Percentiles rank a stretch among this genome's conserved stretches.
Conservation (phyloP, 208 protist genomes). For the Crithidia expoeki region DNA sequence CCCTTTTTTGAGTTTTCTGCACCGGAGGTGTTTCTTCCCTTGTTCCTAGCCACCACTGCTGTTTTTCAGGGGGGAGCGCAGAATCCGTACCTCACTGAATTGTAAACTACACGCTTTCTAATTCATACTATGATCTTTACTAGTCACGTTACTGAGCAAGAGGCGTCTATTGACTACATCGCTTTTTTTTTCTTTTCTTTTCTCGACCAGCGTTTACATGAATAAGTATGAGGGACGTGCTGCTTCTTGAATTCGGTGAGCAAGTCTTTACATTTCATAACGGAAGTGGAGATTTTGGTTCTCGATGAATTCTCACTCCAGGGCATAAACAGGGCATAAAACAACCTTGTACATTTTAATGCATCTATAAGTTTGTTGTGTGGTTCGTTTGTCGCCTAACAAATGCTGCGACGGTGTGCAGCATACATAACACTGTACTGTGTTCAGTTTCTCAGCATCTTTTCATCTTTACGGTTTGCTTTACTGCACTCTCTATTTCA, state of each 20-base stretch:
- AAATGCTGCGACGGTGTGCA: not conserved
- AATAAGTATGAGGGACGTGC: too few species aligned
- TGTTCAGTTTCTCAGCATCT: not conserved
- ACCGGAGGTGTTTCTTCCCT: too few species aligned
- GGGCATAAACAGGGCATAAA: not conserved
- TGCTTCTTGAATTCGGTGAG: not conserved
- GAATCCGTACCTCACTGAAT: too few species aligned
- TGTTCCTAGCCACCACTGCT: too few species aligned
- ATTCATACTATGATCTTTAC: too few species aligned
- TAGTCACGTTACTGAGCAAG: too few species aligned
- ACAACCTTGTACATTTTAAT: not conserved
- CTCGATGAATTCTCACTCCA: not conserved
- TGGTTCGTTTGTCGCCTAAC: too few species aligned
- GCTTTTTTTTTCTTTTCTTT: not conserved
- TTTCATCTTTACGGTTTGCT: slow-evolving; percentile 13
- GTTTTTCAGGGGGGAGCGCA: too few species aligned
- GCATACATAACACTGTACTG: not conserved
- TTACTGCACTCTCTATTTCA: not conserved
- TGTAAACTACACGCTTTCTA: too few species aligned
- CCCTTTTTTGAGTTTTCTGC: not conserved
- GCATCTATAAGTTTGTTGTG: too few species aligned
- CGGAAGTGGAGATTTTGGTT: not conserved
- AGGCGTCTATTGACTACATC: too few species aligned
- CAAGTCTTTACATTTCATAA: not conserved
- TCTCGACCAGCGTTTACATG: too few species aligned